Evolutionary conservation across 1,139 yeast species (phyloP).

Genomic region (Blastobotrys raffinosifermentans): DNA sequence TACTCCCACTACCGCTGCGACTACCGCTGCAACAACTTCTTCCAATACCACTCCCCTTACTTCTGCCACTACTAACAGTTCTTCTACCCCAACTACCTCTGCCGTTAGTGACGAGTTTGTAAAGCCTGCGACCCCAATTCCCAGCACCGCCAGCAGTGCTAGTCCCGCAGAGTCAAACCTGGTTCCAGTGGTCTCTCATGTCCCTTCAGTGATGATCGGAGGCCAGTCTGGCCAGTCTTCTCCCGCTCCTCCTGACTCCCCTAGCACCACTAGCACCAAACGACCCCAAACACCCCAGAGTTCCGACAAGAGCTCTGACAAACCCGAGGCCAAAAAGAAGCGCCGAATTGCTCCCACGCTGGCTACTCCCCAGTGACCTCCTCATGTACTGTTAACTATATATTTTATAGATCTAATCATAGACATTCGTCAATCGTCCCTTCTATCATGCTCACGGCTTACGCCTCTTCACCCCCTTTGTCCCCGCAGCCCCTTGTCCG

Average conservation of each 20-base stretch:
- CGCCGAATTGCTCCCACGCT: slow-evolving; percentile 45
- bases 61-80: neutral
- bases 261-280: slow-evolving; percentile 11
- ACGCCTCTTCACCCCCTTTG: too few relatives aligned
- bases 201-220: slow-evolving; percentile 20
- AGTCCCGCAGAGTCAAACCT: slow-evolving; percentile 3
- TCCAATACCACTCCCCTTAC: too few relatives aligned
- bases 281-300: neutral
- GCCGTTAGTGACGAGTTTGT: slow-evolving; percentile 7
- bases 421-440: too few relatives aligned
- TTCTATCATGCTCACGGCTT: too few relatives aligned
- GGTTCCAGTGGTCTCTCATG: slow-evolving; percentile 20
- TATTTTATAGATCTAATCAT: too few relatives aligned
- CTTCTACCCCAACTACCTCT: neutral
- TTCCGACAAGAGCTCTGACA: slow-evolving; percentile 1
- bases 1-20: too few relatives aligned
- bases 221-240: slow-evolving; percentile 7
- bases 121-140: slow-evolving; percentile 5
- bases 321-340: slow-evolving; percentile 31
- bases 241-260: slow-evolving; percentile 16
- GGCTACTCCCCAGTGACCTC: slow-evolving; percentile 17
- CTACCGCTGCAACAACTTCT: too few relatives aligned
- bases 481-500: too few relatives aligned
- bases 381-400: too few relatives aligned
- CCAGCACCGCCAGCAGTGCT: neutral